These are phyloP conservation scores for Fusarium xyrophilum DNA, from an alignment of 2,329 filamentous ascomycete species.

Conservation along the genomic window DNA sequence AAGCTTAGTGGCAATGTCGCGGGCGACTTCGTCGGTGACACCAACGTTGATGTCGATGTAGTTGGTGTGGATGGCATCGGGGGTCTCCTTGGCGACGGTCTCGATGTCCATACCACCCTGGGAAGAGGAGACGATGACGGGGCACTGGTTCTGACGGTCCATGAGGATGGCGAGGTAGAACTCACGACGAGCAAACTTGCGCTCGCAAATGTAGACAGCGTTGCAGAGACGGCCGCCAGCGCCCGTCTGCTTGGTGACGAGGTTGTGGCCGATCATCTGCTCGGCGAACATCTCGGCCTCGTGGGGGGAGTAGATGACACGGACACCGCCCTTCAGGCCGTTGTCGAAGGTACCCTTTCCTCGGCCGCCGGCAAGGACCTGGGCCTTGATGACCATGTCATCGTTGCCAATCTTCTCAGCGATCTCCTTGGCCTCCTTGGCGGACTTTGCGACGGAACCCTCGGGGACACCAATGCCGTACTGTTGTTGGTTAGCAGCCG, in stretches of 20 bases:
- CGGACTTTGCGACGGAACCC: constrained; percentile 82
- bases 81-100: constrained; percentile 96
- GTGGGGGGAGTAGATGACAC: constrained; percentile 98
- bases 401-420: constrained; percentile 90
- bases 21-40: constrained; percentile 94
- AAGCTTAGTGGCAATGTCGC: constrained; percentile 86
- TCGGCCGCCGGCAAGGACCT: constrained; percentile 96
- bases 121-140: constrained; percentile 96
- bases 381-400: constrained; percentile 99
- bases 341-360: constrained; percentile 99
- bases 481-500: constrained; percentile 54
- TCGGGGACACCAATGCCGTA: constrained; percentile 95
- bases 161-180: constrained; percentile 99
- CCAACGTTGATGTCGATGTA: constrained; percentile 92
- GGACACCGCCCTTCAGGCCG: constrained; percentile 97
- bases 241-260: constrained; percentile 99
- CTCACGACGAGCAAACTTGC: constrained; percentile 98
- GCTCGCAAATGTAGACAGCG: constrained; percentile 98
- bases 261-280: constrained; percentile 99
- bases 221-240: constrained; percentile 92
- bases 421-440: constrained; percentile 88
- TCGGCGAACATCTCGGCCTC: constrained; percentile 96
- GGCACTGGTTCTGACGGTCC: constrained; percentile 89
- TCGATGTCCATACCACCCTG: constrained; percentile 99
- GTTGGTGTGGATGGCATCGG: constrained; percentile 93